phyloP scores from a whole-genome alignment of 805 yeast species.

The Teunomyces kruisii region DNA sequence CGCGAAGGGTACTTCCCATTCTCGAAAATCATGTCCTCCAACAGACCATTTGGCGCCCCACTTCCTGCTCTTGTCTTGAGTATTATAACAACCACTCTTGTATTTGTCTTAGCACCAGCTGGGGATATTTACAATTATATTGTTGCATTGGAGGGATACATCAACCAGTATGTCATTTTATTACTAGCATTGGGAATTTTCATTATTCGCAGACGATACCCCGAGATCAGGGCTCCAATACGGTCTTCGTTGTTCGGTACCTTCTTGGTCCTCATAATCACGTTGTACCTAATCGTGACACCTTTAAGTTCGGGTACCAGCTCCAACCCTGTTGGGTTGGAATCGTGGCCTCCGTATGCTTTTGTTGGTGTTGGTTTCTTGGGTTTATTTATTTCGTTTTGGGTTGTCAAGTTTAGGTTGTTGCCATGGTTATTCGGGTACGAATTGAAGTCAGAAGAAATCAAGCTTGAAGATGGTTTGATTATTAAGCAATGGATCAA shows the following conservation, averaged over 20 bases:
- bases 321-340: constrained; percentile 42
- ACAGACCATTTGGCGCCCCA: constrained; percentile 58
- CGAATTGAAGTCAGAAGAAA: constrained; percentile 39
- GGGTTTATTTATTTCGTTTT: constrained; percentile 46
- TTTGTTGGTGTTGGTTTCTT: constrained; percentile 45
- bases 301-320: constrained; percentile 42
- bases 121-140: constrained; percentile 54
- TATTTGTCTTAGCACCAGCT: constrained; percentile 42
- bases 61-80: constrained; percentile 50
- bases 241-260: constrained; percentile 53
- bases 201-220: constrained; percentile 50
- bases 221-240: constrained; percentile 50
- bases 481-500: constrained; percentile 57
- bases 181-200: constrained; percentile 59
- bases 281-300: constrained; percentile 48
- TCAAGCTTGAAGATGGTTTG: constrained; percentile 55
- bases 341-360: constrained; percentile 50
- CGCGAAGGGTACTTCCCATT: constrained; percentile 63
- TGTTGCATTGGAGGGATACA: constrained; percentile 53
- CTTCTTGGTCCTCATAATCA: constrained; percentile 42
- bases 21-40: constrained; percentile 50
- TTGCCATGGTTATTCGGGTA: constrained; percentile 51
- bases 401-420: constrained; percentile 52
- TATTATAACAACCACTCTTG: constrained; percentile 37
- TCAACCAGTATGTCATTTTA: constrained; percentile 48